Percentiles rank a stretch among this genome's conserved stretches.
Evolutionary conservation across 352 stramenopile species (phyloP).

Genomic region (Phytopythium montanum): DNA sequence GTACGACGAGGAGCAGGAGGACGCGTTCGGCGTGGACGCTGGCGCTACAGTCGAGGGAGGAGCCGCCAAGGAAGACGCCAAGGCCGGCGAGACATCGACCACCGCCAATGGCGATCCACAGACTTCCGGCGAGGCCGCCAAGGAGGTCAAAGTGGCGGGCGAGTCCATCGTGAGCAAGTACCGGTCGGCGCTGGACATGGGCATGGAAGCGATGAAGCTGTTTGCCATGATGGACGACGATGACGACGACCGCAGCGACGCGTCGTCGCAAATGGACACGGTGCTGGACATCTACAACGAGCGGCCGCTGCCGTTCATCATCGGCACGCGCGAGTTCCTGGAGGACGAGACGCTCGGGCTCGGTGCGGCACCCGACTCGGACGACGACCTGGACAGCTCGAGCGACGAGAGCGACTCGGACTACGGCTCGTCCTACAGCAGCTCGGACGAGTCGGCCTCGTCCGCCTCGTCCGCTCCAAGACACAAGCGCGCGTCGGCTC

Average conservation of each 20-base stretch:
- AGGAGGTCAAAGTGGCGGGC: conserved; percentile 22
- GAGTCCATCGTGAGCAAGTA: conserved; percentile 77
- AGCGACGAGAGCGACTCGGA: conserved; percentile 55
- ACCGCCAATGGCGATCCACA: conserved; percentile 4
- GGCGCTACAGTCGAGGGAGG: not conserved
- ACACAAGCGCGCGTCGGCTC: conserved; percentile 17
- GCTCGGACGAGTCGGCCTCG: conserved; percentile 51
- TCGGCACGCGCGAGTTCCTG: conserved; percentile 81
- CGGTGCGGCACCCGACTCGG: conserved; percentile 59
- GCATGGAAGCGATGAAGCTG: conserved; percentile 79
- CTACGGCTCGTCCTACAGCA: conserved; percentile 64
- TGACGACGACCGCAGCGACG: conserved; percentile 38
- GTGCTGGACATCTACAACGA: conserved; percentile 89
- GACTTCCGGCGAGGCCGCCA: conserved; percentile 7
- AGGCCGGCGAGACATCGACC: conserved; percentile 14
- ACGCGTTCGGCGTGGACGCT: conserved; percentile 42
- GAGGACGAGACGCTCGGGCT: conserved; percentile 83
- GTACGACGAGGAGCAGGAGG: conserved; percentile 85
- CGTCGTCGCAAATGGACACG: conserved; percentile 57
- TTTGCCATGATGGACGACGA: conserved; percentile 82
- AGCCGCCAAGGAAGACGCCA: conserved; percentile 9
- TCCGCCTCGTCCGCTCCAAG: conserved; percentile 13
- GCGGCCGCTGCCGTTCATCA: conserved; percentile 82
- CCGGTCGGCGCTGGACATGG: conserved; percentile 70
- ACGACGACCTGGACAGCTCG: conserved; percentile 29